A percentile compares a stretch with the other conserved stretches of the same genome.
Evolutionary conservation across 495 filamentous ascomycete species (phyloP).

Genomic region (Annulohypoxylon bovei): DNA sequence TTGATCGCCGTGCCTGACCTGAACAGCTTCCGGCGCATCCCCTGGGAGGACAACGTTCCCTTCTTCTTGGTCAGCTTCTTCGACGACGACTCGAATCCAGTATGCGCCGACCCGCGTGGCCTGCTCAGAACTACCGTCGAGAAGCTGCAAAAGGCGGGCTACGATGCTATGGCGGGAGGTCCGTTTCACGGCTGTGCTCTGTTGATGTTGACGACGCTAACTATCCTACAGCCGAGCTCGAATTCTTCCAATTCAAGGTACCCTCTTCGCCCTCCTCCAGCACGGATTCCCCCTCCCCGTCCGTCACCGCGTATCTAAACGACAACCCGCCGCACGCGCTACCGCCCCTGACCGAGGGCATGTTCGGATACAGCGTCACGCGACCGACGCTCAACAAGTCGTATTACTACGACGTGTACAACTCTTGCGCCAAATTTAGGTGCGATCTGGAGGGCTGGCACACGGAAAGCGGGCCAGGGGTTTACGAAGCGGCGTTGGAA

Average conservation of each 20-base stretch:
- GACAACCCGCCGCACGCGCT: slow-evolving; percentile 76
- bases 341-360: slow-evolving; percentile 87
- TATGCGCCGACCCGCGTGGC: slow-evolving; percentile 85
- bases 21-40: slow-evolving; percentile 83
- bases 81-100: slow-evolving; percentile 76
- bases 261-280: slow-evolving; percentile 64
- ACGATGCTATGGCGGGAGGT: slow-evolving; percentile 95
- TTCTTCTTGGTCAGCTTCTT: slow-evolving; percentile 93
- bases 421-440: slow-evolving; percentile 81
- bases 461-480: slow-evolving; percentile 94
- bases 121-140: slow-evolving; percentile 73
- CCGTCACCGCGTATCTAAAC: slow-evolving; percentile 76
- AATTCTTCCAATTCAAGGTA: slow-evolving; percentile 93
- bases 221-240: slow-evolving; percentile 79
- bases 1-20: slow-evolving; percentile 87
- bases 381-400: slow-evolving; percentile 91
- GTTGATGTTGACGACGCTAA: slow-evolving; percentile 20
- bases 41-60: slow-evolving; percentile 92
- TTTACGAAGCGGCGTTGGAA: slow-evolving; percentile 93
- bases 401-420: slow-evolving; percentile 91
- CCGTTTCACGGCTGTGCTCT: slow-evolving; percentile 37
- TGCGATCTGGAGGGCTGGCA: slow-evolving; percentile 96
- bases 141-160: slow-evolving; percentile 72
- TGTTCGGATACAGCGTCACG: slow-evolving; percentile 98
- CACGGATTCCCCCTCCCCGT: slow-evolving; percentile 61